Percentiles rank a stretch among this genome's conserved stretches.
Conservation (phyloP, 1,139 yeast genomes). For the Geotrichum bryndzae region DNA sequence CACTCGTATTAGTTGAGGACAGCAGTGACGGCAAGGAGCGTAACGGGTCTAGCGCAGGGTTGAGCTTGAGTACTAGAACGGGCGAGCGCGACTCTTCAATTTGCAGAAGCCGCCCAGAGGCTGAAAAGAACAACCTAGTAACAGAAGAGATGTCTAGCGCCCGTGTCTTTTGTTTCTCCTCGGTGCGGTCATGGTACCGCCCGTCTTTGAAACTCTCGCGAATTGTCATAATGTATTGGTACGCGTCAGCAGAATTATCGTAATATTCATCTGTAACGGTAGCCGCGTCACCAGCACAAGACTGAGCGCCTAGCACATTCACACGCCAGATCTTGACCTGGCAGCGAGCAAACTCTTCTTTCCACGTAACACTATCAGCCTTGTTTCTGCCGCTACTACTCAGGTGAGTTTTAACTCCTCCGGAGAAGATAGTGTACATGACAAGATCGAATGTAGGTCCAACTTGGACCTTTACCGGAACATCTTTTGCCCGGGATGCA, state of each 20-base stretch:
- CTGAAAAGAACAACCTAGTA: constrained; percentile 59
- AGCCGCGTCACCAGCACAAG: background rate
- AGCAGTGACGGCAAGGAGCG: constrained; percentile 1
- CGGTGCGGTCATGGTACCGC: constrained; percentile 60
- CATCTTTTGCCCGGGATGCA: constrained; percentile 10
- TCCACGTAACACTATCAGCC: constrained; percentile 52
- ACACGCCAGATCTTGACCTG: constrained; percentile 41
- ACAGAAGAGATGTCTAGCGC: constrained; percentile 42
- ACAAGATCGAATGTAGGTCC: constrained; percentile 62
- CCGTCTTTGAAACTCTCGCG: constrained; percentile 65
- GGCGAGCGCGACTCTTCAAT: constrained; percentile 63
- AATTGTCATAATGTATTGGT: constrained; percentile 45
- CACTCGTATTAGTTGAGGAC: background rate
- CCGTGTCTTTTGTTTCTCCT: constrained; percentile 34
- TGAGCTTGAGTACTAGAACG: constrained; percentile 56
- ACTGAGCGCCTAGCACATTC: constrained; percentile 16
- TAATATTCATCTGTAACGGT: constrained; percentile 5
- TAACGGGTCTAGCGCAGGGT: constrained; percentile 30
- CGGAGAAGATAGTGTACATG: constrained; percentile 60
- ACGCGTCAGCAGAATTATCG: constrained; percentile 24
- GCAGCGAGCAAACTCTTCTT: constrained; percentile 63
- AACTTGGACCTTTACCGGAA: constrained; percentile 34
- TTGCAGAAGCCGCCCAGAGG: constrained; percentile 61
- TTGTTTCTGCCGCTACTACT: constrained; percentile 29
- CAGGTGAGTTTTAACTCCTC: constrained; percentile 42